Evolutionary conservation across 306 rosid genomes (phyloP), one percentile per base, ranked within the genome.

Genomic region (Glycine tomentella): DNA sequence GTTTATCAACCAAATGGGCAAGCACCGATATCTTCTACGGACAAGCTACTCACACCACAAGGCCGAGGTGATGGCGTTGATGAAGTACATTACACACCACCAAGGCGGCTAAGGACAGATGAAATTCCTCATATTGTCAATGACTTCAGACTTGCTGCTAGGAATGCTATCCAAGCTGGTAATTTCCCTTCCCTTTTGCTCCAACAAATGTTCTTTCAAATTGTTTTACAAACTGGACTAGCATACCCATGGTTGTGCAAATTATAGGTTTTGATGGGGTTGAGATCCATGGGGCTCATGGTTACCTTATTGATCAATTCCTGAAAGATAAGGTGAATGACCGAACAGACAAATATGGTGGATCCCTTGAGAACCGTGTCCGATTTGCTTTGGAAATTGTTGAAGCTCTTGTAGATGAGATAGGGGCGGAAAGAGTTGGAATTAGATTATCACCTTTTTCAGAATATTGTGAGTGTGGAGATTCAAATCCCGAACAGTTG

Each of bases 251-350:
- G 69, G 51, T 64, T 74, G 33, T 77, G 55, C 38, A 34, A 67
- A 55, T 42, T 81, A 12, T 42, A 93, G 94, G 97, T 78, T 93
- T 91, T 80, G 94, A 91, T 79, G 98, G 97, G 49, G 90, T 91
- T 77, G 97, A 93, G 82, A 82, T 93, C 56, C 94, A 93, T 46
- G 93, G 89, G 4, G 97, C 89, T 31, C 75, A 90, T 69, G 97
- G 96, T 53, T 93, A 88, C 86, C 59, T 93, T 3, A 68, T 91
- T 12, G 92, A 91, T 6, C 92, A 93, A 53, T 93, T 93, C 65
- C 38, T 90, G 77, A 91, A 91, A 73, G 97, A 93, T 25, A 3
- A 80, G 67, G 87, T 87, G 31, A 93, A 91, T 49, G 90, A 91
- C 48, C 71, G 92, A 66, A 90, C 82, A 45, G 94, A 91, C 68